Base-by-base conservation (phyloP, 192 early-diverging fungal species). In the Gryganskiella cystojenkinii region DNA sequence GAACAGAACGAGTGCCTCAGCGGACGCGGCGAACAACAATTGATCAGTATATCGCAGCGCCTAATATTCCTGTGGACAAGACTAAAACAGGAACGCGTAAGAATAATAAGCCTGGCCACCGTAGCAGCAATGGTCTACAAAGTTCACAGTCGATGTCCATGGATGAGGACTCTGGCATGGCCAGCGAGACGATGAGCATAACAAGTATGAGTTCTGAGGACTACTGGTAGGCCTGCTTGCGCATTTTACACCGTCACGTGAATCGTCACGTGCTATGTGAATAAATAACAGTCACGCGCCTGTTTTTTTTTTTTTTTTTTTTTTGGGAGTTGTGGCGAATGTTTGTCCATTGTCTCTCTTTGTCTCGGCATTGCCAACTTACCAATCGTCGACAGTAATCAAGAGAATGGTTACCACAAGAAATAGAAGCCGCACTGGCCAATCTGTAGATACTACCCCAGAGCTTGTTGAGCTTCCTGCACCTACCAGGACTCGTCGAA, bases 171-270 rank as follows among this genome's bases (percentile, higher is more conserved):
- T 10, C 50, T 27, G 71, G 57, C 10, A 54, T 64, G 47, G 63
- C 56, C 19, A 73, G 71, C 28, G 71, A 75, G 17, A 25, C 64
- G 0, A 67, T 61, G 64, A 75, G 71, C 43, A n/a, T 75, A 8
- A 62, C 71, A 14, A 75, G 71, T 22, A 75, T 75, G 71, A 75
- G 71, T 28, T 75, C 71, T 27, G 71, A 75, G 27, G 71, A 75
- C 34, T 75, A 75, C 19, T 75, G 71, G 71, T 75, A 30, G 61
- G 37, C 5, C 13, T 13, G 37, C 13, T 40, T 5, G 37, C n/a
- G n/a, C n/a, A n/a, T n/a, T n/a, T n/a, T n/a, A n/a, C n/a, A n/a
- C n/a, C n/a, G n/a, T n/a, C n/a, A n/a, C n/a, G n/a, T n/a, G 43
- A 40, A 40, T 40, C 5, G 13, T 40, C 37, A 40, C 37, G 37